Evolutionary conservation across 441 rosid genomes (phyloP).

Genomic region (Breynia disticha): DNA sequence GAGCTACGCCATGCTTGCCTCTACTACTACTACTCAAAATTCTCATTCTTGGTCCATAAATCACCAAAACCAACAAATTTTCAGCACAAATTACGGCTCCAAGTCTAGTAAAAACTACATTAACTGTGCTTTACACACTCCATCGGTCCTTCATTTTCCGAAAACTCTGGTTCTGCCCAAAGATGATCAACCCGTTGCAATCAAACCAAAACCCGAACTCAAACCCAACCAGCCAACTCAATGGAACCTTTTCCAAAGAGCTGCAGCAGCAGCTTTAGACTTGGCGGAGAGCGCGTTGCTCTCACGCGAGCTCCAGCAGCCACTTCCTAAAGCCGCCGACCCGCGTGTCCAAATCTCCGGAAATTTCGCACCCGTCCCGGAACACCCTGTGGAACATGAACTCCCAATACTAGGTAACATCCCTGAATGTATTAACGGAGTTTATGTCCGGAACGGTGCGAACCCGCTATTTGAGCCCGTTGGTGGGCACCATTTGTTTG

Average conservation of each 20-base stretch:
- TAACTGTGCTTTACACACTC: constrained; percentile 33
- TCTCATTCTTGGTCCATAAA: no score
- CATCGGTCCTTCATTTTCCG: constrained; percentile 37
- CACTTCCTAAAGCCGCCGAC: constrained; percentile 59
- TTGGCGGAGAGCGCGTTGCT: constrained; percentile 44
- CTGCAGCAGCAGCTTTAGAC: constrained; percentile 42
- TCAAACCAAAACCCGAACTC: constrained; percentile 5
- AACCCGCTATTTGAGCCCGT: constrained; percentile 58
- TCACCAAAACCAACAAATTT: neutral
- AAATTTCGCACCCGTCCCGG: constrained; percentile 66
- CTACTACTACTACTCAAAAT: no score
- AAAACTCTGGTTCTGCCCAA: constrained; percentile 12
- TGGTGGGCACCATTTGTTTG: constrained; percentile 73
- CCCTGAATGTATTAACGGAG: constrained; percentile 59
- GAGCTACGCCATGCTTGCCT: no score
- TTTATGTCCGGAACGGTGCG: constrained; percentile 68
- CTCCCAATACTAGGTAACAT: constrained; percentile 49
- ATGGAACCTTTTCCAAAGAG: constrained; percentile 50
- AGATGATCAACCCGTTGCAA: constrained; percentile 8
- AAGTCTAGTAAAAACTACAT: constrained; percentile 14
- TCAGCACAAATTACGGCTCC: constrained; percentile 10
- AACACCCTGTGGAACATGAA: constrained; percentile 27
- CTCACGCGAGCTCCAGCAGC: constrained; percentile 38
- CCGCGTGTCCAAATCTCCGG: constrained; percentile 65
- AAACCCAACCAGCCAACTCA: constrained; percentile 11